Evolutionary conservation across 73 alveolate species (phyloP).

Genomic region (Paramecium sonneborni): DNA sequence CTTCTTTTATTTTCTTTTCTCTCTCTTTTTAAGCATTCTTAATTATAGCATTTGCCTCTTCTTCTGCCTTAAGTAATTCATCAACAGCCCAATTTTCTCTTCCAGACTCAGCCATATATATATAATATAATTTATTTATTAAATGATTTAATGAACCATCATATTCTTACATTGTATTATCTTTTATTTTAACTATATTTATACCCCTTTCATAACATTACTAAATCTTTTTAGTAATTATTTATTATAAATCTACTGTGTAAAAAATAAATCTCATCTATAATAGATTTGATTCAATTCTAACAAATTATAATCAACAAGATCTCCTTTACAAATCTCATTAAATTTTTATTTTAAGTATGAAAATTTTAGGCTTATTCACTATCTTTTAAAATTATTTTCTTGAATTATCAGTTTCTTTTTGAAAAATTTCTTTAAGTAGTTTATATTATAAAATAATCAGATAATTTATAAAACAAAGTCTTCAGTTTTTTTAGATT

Average conservation of each 20-base stretch:
- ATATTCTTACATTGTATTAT: neutral
- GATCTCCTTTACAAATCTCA: too few relatives aligned
- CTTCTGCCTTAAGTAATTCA: slow-evolving; percentile 65
- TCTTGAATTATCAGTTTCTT: too few relatives aligned
- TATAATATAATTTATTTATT: neutral
- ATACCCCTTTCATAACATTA: neutral
- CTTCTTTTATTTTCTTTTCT: slow-evolving; percentile 67
- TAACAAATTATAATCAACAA: too few relatives aligned
- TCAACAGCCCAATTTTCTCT: slow-evolving; percentile 65
- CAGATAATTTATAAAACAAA: too few relatives aligned
- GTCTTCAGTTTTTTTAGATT: too few relatives aligned
- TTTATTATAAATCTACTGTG: neutral
- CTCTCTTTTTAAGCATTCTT: slow-evolving; percentile 64
- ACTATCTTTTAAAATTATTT: too few relatives aligned
- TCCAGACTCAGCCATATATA: slow-evolving; percentile 45
- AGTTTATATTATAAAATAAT: too few relatives aligned
- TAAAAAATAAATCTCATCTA: neutral
- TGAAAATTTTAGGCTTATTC: too few relatives aligned
- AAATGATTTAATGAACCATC: neutral
- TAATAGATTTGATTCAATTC: too few relatives aligned
- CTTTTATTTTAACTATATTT: neutral
- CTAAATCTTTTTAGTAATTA: neutral
- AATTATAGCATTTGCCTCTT: slow-evolving; percentile 65
- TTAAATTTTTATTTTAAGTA: too few relatives aligned
- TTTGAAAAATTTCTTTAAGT: too few relatives aligned